These are phyloP conservation scores for Termitomyces sp. DNA, from an alignment of 768 basidiomycete genomes.

Conservation along the genomic window DNA sequence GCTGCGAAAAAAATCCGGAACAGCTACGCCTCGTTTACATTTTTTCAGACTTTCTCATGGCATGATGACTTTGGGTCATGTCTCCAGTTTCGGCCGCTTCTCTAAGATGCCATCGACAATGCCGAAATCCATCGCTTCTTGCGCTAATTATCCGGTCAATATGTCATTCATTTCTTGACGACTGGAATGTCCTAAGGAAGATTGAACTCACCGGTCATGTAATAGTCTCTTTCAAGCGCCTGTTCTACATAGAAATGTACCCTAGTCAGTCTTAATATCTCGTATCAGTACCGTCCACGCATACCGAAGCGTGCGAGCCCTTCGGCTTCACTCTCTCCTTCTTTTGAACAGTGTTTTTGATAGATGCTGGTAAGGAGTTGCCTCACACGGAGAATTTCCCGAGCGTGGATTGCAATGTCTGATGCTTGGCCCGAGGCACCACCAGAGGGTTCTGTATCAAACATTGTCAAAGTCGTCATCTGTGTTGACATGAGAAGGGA, in stretches of 20 bases:
- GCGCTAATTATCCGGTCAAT: slow-evolving; percentile 40
- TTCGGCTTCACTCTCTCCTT: slow-evolving; percentile 55
- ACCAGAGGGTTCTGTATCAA: slow-evolving; percentile 80
- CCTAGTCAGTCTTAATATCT: slow-evolving; percentile 8
- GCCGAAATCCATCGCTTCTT: slow-evolving; percentile 86
- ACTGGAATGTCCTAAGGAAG: slow-evolving; percentile 4
- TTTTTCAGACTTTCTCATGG: not conserved
- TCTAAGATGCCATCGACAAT: slow-evolving; percentile 91
- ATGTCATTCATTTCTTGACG: slow-evolving; percentile 10
- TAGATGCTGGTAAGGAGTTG: slow-evolving; percentile 83
- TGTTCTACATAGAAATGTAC: slow-evolving; percentile 46
- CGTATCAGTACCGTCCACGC: slow-evolving; percentile 19
- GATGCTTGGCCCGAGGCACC: slow-evolving; percentile 94
- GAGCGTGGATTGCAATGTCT: slow-evolving; percentile 97
- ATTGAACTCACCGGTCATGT: slow-evolving; percentile 70
- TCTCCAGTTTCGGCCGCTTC: slow-evolving; percentile 57
- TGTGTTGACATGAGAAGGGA: not conserved
- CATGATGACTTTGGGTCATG: slow-evolving; percentile 4
- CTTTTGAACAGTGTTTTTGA: slow-evolving; percentile 73
- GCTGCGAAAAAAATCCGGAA: no score
- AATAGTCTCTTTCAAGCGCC: slow-evolving; percentile 92
- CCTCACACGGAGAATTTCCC: slow-evolving; percentile 89
- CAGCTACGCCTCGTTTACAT: not conserved
- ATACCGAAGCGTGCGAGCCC: slow-evolving; percentile 77
- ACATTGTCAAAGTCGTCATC: not conserved